Percentiles rank a stretch among this genome's conserved stretches.
Conservation (phyloP, 2,329 filamentous ascomycete genomes). For the Phyllachora maydis region DNA sequence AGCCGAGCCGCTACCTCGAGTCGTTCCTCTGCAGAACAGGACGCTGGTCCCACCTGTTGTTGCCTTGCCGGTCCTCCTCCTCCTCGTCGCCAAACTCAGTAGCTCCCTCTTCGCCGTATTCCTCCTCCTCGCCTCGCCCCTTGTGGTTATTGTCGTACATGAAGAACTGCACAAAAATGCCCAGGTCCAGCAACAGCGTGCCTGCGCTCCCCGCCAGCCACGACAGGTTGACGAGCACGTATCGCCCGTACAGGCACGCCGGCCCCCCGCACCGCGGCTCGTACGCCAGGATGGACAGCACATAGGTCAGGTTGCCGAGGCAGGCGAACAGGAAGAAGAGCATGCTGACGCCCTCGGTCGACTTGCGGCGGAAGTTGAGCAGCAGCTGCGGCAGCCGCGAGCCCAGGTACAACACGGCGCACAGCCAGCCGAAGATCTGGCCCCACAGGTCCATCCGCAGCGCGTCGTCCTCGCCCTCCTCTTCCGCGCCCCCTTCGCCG, state of each 20-base stretch:
- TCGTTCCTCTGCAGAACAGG: conserved; percentile 14
- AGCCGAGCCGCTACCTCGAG: too few species aligned
- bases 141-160: too few species aligned
- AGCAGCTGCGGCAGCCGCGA: conserved; percentile 79
- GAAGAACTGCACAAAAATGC: conserved; percentile 84
- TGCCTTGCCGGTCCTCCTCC: conserved; percentile 8
- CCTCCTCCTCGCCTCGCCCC: conserved; percentile 18
- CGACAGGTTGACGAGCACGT: conserved; percentile 75
- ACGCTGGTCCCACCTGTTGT: conserved; percentile 22
- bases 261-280: conserved; percentile 63
- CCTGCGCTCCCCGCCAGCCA: conserved; percentile 85
- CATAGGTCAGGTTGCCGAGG: conserved; percentile 84
- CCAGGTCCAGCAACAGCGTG: conserved; percentile 65
- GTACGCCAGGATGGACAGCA: conserved; percentile 79
- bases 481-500: conserved; percentile 20
- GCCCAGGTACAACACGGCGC: conserved; percentile 72
- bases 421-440: conserved; percentile 86
- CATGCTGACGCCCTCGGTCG: conserved; percentile 80
- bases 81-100: conserved; percentile 7
- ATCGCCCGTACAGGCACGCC: conserved; percentile 46
- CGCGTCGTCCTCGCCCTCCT: conserved; percentile 18
- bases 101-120: conserved; percentile 10
- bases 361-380: conserved; percentile 81
- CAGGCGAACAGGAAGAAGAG: conserved; percentile 96
- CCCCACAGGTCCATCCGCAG: conserved; percentile 57